Base-by-base conservation (phyloP, 2,329 filamentous ascomycete genomes). In the Torrubiellomyces zombiae region DNA sequence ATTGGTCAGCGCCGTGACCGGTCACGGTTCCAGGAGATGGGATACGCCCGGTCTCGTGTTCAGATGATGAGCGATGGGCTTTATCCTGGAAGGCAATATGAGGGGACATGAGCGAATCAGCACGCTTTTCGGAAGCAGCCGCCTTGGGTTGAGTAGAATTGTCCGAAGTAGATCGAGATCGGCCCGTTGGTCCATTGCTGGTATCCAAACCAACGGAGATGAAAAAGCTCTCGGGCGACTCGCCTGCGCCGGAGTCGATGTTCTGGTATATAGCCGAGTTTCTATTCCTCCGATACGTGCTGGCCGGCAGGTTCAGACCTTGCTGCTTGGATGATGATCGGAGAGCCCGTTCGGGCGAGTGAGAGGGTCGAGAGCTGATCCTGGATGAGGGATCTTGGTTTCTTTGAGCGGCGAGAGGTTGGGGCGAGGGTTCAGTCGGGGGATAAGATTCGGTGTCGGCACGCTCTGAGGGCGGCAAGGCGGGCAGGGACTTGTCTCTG, bases 1-100 rank as follows among this genome's bases (percentile, higher is more conserved):
- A 36, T 14, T 32, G 31, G 18, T 49, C 37, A 39, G 29, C 32
- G 5, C 39, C 38, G 9, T 23, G 18, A 4, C 36, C 53, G 39
- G 59, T 67, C 26, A 53, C 67, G 21, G 53, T 51, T 45, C 53
- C 64, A 38, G 51, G 62, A 33, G 44, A 50, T 39, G 59, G 72
- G 14, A 58, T 51, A 23, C 65, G 56, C 2, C 60, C 55, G 18
- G 63, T 64, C 16, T 68, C 58, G 14, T 69, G 53, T 8, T 75
- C 68, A 3, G 71, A 67, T 1, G 72, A 73, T 11, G 40, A 16
- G 23, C 50, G 44, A 3, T 78, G 67, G 2, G 70, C 69, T 49
- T 85, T 89, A 40, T 92, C 81, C 46, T 92, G 82, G 45, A 83
- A 91, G 13, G 82, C 78, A 39, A 92, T 92, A 42, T 93, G 83